Conservation (phyloP, 2,329 filamentous ascomycete species). For the Arachnopeziza araneosa region DNA sequence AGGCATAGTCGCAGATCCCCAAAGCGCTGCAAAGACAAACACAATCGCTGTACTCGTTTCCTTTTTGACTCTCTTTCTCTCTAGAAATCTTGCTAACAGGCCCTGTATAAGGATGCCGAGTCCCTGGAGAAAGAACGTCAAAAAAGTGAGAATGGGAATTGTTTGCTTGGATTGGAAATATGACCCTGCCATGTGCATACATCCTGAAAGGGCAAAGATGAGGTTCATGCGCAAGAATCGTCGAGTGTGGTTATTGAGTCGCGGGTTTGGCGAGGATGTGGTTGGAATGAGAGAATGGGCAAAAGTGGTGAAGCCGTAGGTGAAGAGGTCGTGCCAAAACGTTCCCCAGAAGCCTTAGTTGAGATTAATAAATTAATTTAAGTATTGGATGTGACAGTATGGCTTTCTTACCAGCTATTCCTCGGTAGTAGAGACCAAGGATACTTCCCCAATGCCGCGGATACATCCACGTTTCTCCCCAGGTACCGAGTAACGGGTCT, state of each 20-base stretch:
- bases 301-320: not conserved
- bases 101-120: not conserved
- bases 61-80: not conserved
- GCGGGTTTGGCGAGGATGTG: not conserved
- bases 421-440: not conserved
- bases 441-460: conserved; percentile 7
- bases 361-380: not conserved
- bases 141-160: not conserved
- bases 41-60: not conserved
- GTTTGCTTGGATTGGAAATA: not conserved
- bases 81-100: not conserved
- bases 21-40: not conserved
- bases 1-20: conserved; percentile 1
- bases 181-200: conserved; percentile 4
- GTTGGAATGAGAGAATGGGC: conserved; percentile 1
- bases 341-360: conserved; percentile 6
- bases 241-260: not conserved
- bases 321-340: conserved; percentile 10
- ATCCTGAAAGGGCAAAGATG: conserved; percentile 3
- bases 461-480: conserved; percentile 7
- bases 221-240: not conserved
- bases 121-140: conserved; percentile 1
- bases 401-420: conserved; percentile 1
- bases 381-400: not conserved
- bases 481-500: conserved; percentile 1